Percentiles rank a stretch among this genome's conserved stretches.
Evolutionary conservation across 176 grass and related monocot species (phyloP).

Genomic region (Bothriochloa decipiens): DNA sequence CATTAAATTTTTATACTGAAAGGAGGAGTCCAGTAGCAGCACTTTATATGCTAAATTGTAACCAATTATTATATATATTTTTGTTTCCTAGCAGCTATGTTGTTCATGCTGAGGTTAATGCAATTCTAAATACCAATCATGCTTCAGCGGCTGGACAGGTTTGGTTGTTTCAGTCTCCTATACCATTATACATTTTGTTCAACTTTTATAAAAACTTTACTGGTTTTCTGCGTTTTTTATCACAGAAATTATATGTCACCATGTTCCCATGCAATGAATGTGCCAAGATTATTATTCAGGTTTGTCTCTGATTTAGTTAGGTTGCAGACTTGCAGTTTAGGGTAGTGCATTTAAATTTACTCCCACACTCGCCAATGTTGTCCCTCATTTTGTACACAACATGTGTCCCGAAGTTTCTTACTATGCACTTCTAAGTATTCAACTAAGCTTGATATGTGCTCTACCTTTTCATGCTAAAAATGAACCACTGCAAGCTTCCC

Average conservation of each 20-base stretch:
- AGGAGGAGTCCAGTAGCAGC: neutral
- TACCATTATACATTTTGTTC: neutral
- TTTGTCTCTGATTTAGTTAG: too few relatives aligned
- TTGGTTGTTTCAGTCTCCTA: constrained; percentile 17
- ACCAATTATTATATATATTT: constrained; percentile 26
- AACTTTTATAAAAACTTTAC: constrained; percentile 14
- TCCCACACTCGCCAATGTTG: neutral
- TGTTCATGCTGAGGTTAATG: constrained; percentile 99
- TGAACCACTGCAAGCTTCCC: neutral
- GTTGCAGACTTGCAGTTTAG: too few relatives aligned
- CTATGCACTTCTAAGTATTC: neutral
- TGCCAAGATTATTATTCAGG: constrained; percentile 98
- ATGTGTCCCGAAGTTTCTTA: neutral
- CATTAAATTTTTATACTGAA: constrained; percentile 7
- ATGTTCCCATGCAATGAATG: constrained; percentile 99
- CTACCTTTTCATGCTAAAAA: constrained; percentile 18
- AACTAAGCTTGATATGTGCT: neutral
- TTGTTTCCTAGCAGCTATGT: constrained; percentile 67
- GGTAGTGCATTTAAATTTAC: neutral
- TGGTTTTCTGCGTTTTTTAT: constrained; percentile 25
- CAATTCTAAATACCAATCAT: constrained; percentile 97
- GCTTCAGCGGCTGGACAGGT: constrained; percentile 98
- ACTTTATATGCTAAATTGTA: constrained; percentile 15
- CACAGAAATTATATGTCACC: constrained; percentile 96
- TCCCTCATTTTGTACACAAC: constrained; percentile 4